Conservation (phyloP, 169 alveolate species). For the Cryptosporidium parvum region DNA sequence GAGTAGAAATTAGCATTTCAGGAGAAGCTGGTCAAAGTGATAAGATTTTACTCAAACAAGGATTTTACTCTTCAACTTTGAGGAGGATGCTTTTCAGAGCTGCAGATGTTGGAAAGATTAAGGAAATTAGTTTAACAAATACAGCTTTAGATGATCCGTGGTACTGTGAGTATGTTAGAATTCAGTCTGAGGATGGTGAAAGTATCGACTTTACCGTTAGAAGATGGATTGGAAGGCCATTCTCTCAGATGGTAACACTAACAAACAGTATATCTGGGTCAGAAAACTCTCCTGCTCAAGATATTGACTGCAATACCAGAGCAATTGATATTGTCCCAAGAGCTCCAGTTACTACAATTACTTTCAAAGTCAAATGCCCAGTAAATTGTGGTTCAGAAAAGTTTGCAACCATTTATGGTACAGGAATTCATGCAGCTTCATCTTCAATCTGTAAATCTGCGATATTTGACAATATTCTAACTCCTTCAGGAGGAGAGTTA, state of each 20-base stretch:
- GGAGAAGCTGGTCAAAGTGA: slow-evolving; percentile 86
- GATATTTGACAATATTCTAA: slow-evolving; percentile 86
- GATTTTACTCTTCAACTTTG: slow-evolving; percentile 80
- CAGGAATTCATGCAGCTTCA: slow-evolving; percentile 88
- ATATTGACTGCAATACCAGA: slow-evolving; percentile 86
- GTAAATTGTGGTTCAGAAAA: slow-evolving; percentile 85
- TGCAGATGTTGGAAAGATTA: slow-evolving; percentile 87
- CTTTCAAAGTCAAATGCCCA: slow-evolving; percentile 87
- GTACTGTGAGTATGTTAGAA: slow-evolving; percentile 87
- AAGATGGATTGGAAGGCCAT: slow-evolving; percentile 89
- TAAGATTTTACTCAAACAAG: slow-evolving; percentile 79
- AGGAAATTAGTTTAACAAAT: slow-evolving; percentile 84
- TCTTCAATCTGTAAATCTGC: slow-evolving; percentile 91
- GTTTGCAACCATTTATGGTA: slow-evolving; percentile 84
- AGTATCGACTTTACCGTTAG: slow-evolving; percentile 84
- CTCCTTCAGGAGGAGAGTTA: slow-evolving; percentile 89
- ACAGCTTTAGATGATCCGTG: slow-evolving; percentile 86
- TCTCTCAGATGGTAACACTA: slow-evolving; percentile 79
- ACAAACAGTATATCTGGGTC: slow-evolving; percentile 82
- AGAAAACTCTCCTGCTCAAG: slow-evolving; percentile 85
- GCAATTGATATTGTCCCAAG: slow-evolving; percentile 84
- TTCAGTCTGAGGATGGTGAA: slow-evolving; percentile 79
- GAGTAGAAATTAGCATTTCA: slow-evolving; percentile 81
- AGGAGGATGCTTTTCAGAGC: slow-evolving; percentile 84
- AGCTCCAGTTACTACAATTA: slow-evolving; percentile 61